These are phyloP conservation scores for Fusarium xylarioides DNA, from an alignment of 2,329 filamentous ascomycete species.

Conservation along the genomic window DNA sequence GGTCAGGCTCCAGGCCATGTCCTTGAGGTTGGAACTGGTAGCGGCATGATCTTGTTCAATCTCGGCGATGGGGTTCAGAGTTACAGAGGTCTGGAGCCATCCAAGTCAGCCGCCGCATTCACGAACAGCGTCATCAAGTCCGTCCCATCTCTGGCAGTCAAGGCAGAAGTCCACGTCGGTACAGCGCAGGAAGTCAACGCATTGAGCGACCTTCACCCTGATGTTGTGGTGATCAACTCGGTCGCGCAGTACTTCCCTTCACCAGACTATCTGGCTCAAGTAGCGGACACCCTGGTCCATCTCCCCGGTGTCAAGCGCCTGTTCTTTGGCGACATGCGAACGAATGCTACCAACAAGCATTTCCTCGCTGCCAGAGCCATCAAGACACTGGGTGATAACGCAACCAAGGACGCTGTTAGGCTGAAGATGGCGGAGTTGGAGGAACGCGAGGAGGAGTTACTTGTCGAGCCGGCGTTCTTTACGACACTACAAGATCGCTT, in stretches of 20 bases:
- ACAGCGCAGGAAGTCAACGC: constrained; percentile 32
- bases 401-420: constrained; percentile 5
- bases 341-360: constrained; percentile 23
- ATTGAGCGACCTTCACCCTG: background rate
- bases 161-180: constrained; percentile 22
- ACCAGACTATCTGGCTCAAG: constrained; percentile 34
- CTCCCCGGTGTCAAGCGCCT: constrained; percentile 1
- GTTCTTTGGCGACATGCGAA: constrained; percentile 39
- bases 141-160: constrained; percentile 9
- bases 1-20: constrained; percentile 20
- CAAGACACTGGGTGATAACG: background rate
- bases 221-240: constrained; percentile 42
- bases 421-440: constrained; percentile 20
- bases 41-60: constrained; percentile 47
- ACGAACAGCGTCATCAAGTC: constrained; percentile 22
- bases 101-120: constrained; percentile 33
- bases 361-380: constrained; percentile 24
- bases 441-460: constrained; percentile 27
- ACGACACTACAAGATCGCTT: constrained; percentile 7
- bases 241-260: constrained; percentile 44
- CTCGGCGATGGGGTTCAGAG: constrained; percentile 24
- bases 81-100: constrained; percentile 45
- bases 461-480: constrained; percentile 42
- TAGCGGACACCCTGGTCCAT: constrained; percentile 22
- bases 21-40: constrained; percentile 45